Evolutionary conservation across 2,329 filamentous ascomycete genomes (phyloP).

Genomic region (Apiospora arundinis): DNA sequence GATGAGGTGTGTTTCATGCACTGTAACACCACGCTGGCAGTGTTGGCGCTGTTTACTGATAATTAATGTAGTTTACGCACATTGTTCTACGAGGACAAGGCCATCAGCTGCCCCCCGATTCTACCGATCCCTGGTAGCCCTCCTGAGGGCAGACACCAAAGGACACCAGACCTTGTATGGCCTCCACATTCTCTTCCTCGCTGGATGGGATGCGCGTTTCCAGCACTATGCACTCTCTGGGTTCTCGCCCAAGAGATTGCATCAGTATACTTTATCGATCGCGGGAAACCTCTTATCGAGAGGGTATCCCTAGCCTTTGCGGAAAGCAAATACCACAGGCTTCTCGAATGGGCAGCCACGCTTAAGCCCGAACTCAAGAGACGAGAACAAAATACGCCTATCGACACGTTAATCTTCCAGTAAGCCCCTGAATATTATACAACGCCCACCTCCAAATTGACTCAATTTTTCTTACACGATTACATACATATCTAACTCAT

Average conservation of each 20-base stretch:
- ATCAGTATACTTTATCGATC: background rate
- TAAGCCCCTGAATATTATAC: background rate
- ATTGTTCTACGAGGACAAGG: background rate
- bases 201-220: slow-evolving; percentile 30
- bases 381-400: background rate
- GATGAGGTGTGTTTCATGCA: slow-evolving; percentile 1
- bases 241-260: slow-evolving; percentile 26
- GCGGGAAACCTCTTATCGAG: background rate
- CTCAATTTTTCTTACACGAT: too few relatives aligned
- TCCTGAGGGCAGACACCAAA: background rate
- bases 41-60: too few relatives aligned
- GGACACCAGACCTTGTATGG: background rate
- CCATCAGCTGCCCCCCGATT: background rate
- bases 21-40: too few relatives aligned
- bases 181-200: slow-evolving; percentile 22
- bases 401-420: background rate
- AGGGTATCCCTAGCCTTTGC: slow-evolving; percentile 26
- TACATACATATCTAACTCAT: background rate
- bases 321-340: slow-evolving; percentile 27
- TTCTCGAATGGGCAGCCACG: slow-evolving; percentile 30
- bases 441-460: too few relatives aligned
- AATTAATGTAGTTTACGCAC: background rate
- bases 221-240: slow-evolving; percentile 27
- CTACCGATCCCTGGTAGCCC: background rate
- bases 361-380: background rate